phyloP scores from a whole-genome alignment of 208 protist genomes.

The Entamoeba moshkovskii region DNA sequence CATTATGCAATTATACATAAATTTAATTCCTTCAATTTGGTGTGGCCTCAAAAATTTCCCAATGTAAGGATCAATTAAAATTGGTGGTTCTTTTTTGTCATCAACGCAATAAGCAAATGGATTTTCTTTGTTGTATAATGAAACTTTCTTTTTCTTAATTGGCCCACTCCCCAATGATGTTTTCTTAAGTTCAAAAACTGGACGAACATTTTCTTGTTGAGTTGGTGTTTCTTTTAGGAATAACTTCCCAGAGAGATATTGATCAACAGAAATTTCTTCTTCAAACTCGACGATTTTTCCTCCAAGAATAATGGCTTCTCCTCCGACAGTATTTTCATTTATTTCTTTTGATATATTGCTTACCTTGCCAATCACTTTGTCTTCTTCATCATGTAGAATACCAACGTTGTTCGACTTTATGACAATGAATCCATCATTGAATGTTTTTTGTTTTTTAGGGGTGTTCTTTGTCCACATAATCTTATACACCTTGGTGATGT shows the following conservation, averaged over 20 bases:
- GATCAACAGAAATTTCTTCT: neutral
- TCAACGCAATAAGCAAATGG: neutral
- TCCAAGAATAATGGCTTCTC: neutral
- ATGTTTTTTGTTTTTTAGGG: neutral
- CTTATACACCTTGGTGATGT: neutral
- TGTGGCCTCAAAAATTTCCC: constrained; percentile 32
- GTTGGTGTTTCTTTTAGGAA: neutral
- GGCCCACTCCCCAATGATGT: neutral
- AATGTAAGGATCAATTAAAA: constrained; percentile 34
- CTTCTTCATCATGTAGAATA: neutral
- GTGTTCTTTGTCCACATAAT: neutral
- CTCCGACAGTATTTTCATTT: neutral
- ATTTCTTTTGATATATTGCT: neutral
- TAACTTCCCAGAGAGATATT: neutral
- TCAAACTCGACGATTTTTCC: neutral
- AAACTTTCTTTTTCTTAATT: neutral
- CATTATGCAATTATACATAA: constrained; percentile 48
- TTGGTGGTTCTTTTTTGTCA: neutral
- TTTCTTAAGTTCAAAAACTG: neutral
- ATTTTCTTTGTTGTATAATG: neutral
- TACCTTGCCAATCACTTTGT: neutral
- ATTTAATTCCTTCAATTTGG: constrained; percentile 43
- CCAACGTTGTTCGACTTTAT: neutral
- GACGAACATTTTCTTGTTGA: neutral
- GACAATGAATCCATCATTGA: neutral